Evolutionary conservation across 2,329 filamentous ascomycete species (phyloP), one percentile per base, ranked within the genome.

Genomic region (Ophiostoma perfectum): DNA sequence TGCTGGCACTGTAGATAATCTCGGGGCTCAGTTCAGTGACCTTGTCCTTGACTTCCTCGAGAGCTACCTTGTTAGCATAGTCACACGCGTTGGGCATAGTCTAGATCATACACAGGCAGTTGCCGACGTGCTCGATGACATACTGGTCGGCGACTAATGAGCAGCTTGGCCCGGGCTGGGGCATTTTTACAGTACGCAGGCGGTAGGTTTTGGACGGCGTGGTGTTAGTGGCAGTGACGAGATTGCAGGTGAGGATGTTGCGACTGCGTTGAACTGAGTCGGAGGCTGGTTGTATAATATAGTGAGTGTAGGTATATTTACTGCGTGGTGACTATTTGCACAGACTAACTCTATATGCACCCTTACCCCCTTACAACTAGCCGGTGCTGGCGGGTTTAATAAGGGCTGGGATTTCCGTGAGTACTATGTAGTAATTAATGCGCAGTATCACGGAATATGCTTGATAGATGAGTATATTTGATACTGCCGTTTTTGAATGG

Each of bases 161-260:
- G 77, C 7, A 80, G 78, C 77, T 86, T 85, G 45, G 88, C 88
- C 68, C 88, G 81, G 71, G 89, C 87, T 0, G 88, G 88, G 1
- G 84, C 86, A 1, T 84, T 89, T 90, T 90, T 72, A 90, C 87
- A 1, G 87, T 90, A 42, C 90, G 83, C 12, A 90, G 82, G 73
- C 80, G 84, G 78, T 82, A 86, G 18, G 67, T 45, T 8, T 58
- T 5, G 39, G 64, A 45, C 8, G 64, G 63, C 67, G 63, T 69
- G 7, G 18, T 62, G 27, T 18, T 16, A 12, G 18, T 16, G 65
- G n/a, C 27, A 42, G n/a, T 36, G 42, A 45, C 14, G 6, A 45
- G 42, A 11, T 55, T 55, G 47, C n/a, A 18, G 49, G 18, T 55
- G n/a, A 55, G 27, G 49, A 55, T 55, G 49, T 27, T 27, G 27